Evolutionary conservation across 164 flowering plant species (phyloP).

Genomic region (Tetrastigma voinierianum): DNA sequence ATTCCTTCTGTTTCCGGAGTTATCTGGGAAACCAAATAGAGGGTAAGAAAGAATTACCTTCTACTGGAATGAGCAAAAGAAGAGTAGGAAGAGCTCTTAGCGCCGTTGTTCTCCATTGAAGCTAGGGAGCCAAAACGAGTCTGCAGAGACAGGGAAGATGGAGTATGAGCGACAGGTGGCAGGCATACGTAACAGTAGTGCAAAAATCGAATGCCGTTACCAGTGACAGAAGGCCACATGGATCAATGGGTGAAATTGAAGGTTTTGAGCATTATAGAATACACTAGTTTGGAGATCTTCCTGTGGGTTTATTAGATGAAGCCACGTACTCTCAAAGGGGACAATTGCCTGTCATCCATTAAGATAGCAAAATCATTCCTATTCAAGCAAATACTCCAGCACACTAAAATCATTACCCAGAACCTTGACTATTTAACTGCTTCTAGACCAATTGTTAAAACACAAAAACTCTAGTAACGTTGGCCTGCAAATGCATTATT

Average conservation of each 20-base stretch:
- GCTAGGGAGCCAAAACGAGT: conserved; percentile 9
- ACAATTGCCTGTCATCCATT: neutral
- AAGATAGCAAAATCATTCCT: too few relatives aligned
- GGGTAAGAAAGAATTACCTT: conserved; percentile 20
- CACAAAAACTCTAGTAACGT: too few relatives aligned
- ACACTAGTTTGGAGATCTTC: neutral
- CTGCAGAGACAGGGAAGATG: neutral
- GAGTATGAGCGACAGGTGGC: neutral
- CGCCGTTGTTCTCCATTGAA: conserved; percentile 14
- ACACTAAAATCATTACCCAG: too few relatives aligned
- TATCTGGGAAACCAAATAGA: neutral
- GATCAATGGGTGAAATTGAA: neutral
- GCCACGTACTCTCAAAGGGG: too few relatives aligned
- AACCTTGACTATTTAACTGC: too few relatives aligned
- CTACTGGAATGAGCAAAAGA: conserved; percentile 31
- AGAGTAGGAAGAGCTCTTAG: conserved; percentile 22
- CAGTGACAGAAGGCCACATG: conserved; percentile 6
- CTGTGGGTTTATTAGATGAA: neutral
- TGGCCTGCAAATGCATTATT: too few relatives aligned
- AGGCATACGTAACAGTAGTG: conserved; percentile 10
- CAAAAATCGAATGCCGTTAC: conserved; percentile 7
- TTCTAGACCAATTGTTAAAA: too few relatives aligned
- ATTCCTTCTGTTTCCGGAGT: neutral
- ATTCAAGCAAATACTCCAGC: too few relatives aligned
- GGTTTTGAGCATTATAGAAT: too few relatives aligned